phyloP scores from a whole-genome alignment of 2,329 filamentous ascomycete genomes.

The Zymoseptoria brevis region DNA sequence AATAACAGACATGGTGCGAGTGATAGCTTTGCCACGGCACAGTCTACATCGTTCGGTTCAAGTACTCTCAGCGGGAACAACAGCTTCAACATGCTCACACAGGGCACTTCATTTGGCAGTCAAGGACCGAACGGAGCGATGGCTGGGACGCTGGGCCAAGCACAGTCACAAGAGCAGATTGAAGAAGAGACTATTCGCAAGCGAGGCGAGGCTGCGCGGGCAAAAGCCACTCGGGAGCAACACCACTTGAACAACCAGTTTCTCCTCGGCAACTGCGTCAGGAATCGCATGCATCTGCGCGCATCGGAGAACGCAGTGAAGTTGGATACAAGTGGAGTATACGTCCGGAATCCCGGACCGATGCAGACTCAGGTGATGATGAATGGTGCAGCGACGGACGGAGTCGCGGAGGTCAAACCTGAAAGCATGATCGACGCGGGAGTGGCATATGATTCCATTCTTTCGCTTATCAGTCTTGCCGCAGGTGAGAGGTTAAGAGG shows the following conservation, averaged over 20 bases:
- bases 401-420: conserved; percentile 18
- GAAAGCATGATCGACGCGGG: conserved; percentile 56
- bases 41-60: conserved; percentile 43
- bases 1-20: conserved; percentile 38
- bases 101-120: conserved; percentile 35
- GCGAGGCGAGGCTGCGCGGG: conserved; percentile 58
- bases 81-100: conserved; percentile 41
- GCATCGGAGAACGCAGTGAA: conserved; percentile 51
- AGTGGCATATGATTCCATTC: conserved; percentile 68
- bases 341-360: conserved; percentile 24
- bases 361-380: conserved; percentile 20
- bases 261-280: conserved; percentile 53
- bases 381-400: conserved; percentile 22
- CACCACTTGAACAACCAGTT: conserved; percentile 70
- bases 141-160: conserved; percentile 42
- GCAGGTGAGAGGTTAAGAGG: conserved; percentile 70
- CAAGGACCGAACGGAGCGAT: conserved; percentile 28
- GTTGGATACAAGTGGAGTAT: conserved; percentile 51
- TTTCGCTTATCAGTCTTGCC: conserved; percentile 74
- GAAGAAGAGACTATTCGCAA: conserved; percentile 58
- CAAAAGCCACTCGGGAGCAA: conserved; percentile 51
- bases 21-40: conserved; percentile 26
- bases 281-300: conserved; percentile 50
- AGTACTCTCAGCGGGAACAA: conserved; percentile 32
- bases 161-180: conserved; percentile 57